Base-by-base conservation (phyloP, 139 green algal genomes). In the Chlamydomonas sp. region DNA sequence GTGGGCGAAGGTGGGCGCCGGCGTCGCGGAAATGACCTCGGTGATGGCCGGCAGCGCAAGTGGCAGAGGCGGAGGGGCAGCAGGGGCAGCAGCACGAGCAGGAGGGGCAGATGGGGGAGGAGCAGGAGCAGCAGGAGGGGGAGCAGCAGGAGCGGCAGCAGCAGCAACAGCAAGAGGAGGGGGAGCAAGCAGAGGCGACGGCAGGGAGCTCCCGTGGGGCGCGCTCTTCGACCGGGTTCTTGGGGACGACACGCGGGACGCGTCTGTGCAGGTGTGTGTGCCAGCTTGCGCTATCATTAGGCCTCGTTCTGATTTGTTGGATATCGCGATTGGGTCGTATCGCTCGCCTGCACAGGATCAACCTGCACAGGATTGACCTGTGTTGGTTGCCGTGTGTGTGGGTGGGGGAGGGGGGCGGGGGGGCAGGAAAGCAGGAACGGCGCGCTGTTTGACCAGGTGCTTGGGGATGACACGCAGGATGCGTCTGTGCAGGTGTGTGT, bases 1-100 rank as follows among this genome's bases (percentile, higher is more conserved):
- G 20, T 88, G 81, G 84, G 71, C 76, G 2, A 88, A 90, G 48
- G 78, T 87, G 16, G 33, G 76, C 22, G 64, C n/a, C 36, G 73
- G 78, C 36, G 48, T 80, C 28, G 20, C 47, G 26, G 37, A 35
- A 2, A 33, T 83, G 35, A 3, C 28, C 28, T 1, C 31, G 1
- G 33, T 70, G 47, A 35, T 80, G 58, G 58, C 20, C 13, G 3
- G 5, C 13, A 34, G 35, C 20, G 10, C 26, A 6, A 48, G 5
- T 33, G 50, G 50, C 24, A 48, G 39, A 10, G 13, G 30, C 13
- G 20, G 4, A 36, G 66, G n/a, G 35, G 35, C 31, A 47, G 34
- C 29, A 61, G 20, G 16, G 30, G 22, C 29, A 2, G 38, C 37
- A 50, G 3, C 54, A 62, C 31, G 50, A 72, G 49, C 63, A 63